Percentiles rank a stretch among this genome's conserved stretches.
Evolutionary conservation across 2,329 filamentous ascomycete genomes (phyloP).

Genomic region (Talaromyces verruculosus): DNA sequence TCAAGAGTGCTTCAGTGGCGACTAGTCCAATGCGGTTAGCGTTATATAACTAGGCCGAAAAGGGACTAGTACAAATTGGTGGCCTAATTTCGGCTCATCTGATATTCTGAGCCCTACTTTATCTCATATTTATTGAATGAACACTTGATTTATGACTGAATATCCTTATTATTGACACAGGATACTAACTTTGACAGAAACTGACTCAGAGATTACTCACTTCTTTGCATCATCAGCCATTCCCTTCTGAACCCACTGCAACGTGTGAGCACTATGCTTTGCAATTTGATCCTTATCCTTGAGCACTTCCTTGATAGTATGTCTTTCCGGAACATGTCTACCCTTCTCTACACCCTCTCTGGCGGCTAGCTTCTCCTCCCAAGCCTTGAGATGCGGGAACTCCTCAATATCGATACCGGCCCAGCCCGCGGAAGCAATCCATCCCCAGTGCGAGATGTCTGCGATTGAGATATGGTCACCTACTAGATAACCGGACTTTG

Average conservation of each 20-base stretch:
- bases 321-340: constrained; percentile 66
- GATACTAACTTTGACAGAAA: neutral
- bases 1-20: neutral
- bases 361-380: constrained; percentile 69
- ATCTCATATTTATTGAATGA: neutral
- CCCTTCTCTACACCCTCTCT: constrained; percentile 75
- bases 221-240: constrained; percentile 65
- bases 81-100: constrained; percentile 1
- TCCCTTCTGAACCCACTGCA: constrained; percentile 63
- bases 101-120: neutral
- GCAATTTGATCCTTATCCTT: constrained; percentile 59
- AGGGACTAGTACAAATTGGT: neutral
- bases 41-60: neutral
- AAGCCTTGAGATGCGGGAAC: constrained; percentile 73
- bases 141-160: neutral
- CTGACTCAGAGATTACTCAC: neutral
- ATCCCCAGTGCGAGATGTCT: constrained; percentile 79
- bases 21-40: neutral
- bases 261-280: constrained; percentile 50
- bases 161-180: neutral
- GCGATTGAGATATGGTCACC: constrained; percentile 55
- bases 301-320: constrained; percentile 61
- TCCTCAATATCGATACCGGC: constrained; percentile 68
- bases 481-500: constrained; percentile 53
- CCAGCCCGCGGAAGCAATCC: constrained; percentile 64